Evolutionary conservation across 495 filamentous ascomycete genomes (phyloP).

Genomic region (Hypoxylon rickii): DNA sequence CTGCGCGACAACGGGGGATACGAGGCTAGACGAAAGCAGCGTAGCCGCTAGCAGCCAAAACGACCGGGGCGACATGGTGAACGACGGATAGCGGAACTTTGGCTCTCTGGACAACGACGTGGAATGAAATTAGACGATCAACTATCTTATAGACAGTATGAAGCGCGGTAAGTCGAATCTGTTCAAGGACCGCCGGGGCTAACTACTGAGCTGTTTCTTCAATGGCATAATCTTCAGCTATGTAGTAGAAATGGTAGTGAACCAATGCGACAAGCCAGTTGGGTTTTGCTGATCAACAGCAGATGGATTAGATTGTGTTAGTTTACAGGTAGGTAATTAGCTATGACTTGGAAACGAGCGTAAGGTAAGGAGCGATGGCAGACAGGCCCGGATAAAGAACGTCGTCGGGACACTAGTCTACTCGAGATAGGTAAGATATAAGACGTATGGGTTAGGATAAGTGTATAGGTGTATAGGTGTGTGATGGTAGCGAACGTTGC

Average conservation of each 20-base stretch:
- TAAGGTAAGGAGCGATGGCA: conserved; percentile 1
- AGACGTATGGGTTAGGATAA: neutral
- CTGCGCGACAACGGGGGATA: conserved; percentile 57
- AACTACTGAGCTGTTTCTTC: conserved; percentile 8
- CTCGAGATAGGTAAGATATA: neutral
- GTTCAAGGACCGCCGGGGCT: no score
- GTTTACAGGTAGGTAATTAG: no score
- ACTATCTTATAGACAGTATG: no score
- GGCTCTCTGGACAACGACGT: neutral
- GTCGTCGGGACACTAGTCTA: neutral
- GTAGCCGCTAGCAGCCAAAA: conserved; percentile 42
- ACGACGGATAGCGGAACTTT: no score
- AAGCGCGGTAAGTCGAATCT: no score
- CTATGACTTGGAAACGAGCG: no score
- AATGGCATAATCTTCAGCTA: conserved; percentile 21
- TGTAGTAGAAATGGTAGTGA: no score
- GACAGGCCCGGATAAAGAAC: neutral
- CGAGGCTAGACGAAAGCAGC: conserved; percentile 47
- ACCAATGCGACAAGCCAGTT: no score
- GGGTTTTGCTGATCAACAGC: no score
- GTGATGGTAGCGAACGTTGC: no score
- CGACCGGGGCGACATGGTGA: conserved; percentile 41
- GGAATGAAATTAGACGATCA: neutral
- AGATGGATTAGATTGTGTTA: no score
- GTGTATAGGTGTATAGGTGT: neutral